Percentiles rank a stretch among this genome's conserved stretches.
phyloP scores from a whole-genome alignment of 257 asterid genomes.

The Solanum appendiculatum region DNA sequence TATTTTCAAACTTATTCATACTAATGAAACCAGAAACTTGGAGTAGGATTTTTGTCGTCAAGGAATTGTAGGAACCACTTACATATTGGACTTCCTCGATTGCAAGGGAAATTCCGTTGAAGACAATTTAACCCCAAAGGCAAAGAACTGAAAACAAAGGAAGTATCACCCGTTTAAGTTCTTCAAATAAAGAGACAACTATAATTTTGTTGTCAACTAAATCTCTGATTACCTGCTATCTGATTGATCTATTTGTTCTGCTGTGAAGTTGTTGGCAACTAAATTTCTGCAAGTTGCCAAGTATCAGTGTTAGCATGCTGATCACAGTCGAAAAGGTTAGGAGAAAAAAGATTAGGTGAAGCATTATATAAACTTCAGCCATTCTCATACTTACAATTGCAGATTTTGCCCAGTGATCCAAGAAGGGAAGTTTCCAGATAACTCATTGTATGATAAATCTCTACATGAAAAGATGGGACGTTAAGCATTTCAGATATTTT shows the following conservation, averaged over 20 bases:
- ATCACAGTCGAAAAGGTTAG: not conserved
- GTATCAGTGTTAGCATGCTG: not conserved
- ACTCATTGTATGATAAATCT: conserved; percentile 62
- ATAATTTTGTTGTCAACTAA: not conserved
- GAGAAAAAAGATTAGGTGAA: not conserved
- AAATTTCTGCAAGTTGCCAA: conserved; percentile 34
- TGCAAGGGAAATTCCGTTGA: conserved; percentile 60
- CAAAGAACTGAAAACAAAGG: conserved; percentile 25
- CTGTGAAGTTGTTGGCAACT: conserved; percentile 65
- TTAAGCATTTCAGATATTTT: not conserved
- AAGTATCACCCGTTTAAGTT: not conserved
- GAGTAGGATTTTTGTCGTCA: not conserved
- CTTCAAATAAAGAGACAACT: not conserved
- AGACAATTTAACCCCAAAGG: conserved; percentile 61
- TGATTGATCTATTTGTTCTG: conserved; percentile 18
- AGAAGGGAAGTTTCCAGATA: conserved; percentile 72
- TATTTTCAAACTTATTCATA: not conserved
- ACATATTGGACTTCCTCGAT: conserved; percentile 46
- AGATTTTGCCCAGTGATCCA: conserved; percentile 38
- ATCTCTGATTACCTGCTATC: conserved; percentile 32
- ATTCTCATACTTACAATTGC: conserved; percentile 39
- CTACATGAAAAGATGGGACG: conserved; percentile 15
- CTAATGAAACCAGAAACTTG: conserved; percentile 3
- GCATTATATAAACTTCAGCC: not conserved
- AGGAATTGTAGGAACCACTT: conserved; percentile 10